Evolutionary conservation across 2,329 filamentous ascomycete genomes (phyloP).

Genomic region (Xylariaceae sp.): DNA sequence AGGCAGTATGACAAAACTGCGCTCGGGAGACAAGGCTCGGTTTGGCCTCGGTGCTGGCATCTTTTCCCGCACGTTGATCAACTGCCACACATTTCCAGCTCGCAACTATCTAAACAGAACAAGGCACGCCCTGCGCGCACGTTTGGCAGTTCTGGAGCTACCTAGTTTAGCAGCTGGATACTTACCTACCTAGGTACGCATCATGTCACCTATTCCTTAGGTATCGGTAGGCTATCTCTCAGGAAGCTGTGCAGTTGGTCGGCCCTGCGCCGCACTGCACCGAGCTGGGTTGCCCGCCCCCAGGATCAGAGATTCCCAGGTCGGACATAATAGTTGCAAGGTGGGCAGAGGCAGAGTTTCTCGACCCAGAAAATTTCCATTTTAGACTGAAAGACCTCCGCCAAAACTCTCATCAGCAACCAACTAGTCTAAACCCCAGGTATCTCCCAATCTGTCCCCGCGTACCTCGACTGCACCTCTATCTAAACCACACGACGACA

Average conservation of each 20-base stretch:
- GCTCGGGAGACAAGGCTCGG: background rate
- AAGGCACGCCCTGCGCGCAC: slow-evolving; percentile 2
- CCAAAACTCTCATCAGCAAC: slow-evolving; percentile 12
- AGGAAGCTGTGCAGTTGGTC: background rate
- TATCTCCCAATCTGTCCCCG: slow-evolving; percentile 10
- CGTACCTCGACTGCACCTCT: slow-evolving; percentile 6
- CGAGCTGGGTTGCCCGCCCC: background rate
- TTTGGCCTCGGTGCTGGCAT: slow-evolving; percentile 7
- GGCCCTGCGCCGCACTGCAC: slow-evolving; percentile 8
- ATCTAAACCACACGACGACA: slow-evolving; percentile 15
- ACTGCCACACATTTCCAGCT: slow-evolving; percentile 3
- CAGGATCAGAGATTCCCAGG: background rate
- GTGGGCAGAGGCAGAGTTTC: slow-evolving; percentile 29
- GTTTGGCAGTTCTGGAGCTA: background rate
- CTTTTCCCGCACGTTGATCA: background rate
- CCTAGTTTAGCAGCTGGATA: background rate
- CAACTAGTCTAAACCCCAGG: background rate
- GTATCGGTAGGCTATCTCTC: background rate
- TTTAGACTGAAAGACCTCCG: slow-evolving; percentile 5
- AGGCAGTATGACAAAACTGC: slow-evolving; percentile 12
- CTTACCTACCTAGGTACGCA: too few relatives aligned
- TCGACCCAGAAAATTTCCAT: slow-evolving; percentile 33
- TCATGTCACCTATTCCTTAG: background rate
- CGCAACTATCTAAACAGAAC: slow-evolving; percentile 10
- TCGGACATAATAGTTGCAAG: slow-evolving; percentile 1